Conservation (phyloP, 2,329 filamentous ascomycete genomes). For the Fusarium xylarioides region DNA sequence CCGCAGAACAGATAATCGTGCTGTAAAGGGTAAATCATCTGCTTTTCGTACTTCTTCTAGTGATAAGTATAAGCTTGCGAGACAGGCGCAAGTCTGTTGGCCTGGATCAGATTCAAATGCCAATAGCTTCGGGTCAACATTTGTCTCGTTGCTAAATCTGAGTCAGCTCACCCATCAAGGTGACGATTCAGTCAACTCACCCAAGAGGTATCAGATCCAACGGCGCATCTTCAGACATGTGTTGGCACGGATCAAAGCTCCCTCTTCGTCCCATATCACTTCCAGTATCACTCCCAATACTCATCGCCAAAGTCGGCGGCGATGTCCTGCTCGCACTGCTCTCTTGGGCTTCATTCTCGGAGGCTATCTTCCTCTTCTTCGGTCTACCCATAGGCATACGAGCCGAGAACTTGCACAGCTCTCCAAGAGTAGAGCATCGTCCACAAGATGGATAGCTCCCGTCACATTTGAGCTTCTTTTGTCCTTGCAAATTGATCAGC, state of each 20-base stretch:
- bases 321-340: conserved; percentile 16
- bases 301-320: conserved; percentile 8
- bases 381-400: conserved; percentile 40
- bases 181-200: conserved; percentile 7
- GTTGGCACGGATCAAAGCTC: conserved; percentile 22
- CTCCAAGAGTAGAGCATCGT: conserved; percentile 23
- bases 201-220: conserved; percentile 18
- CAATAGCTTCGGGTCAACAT: conserved; percentile 22
- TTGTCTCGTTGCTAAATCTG: conserved; percentile 27
- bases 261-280: conserved; percentile 10
- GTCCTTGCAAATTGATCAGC: conserved; percentile 31
- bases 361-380: conserved; percentile 36
- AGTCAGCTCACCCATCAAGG: conserved; percentile 12
- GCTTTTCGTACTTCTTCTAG: conserved; percentile 37
- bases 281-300: conserved; percentile 5
- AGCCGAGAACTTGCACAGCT: conserved; percentile 36
- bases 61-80: conserved; percentile 38
- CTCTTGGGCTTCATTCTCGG: conserved; percentile 9
- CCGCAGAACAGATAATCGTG: conserved; percentile 26
- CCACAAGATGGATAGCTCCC: conserved; percentile 35
- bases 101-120: conserved; percentile 4
- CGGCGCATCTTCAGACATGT: conserved; percentile 9
- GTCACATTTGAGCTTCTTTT: conserved; percentile 43
- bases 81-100: conserved; percentile 36
- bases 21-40: conserved; percentile 29